Evolutionary conservation across 169 alveolate species (phyloP).

Genomic region (Plasmodium relictum): DNA sequence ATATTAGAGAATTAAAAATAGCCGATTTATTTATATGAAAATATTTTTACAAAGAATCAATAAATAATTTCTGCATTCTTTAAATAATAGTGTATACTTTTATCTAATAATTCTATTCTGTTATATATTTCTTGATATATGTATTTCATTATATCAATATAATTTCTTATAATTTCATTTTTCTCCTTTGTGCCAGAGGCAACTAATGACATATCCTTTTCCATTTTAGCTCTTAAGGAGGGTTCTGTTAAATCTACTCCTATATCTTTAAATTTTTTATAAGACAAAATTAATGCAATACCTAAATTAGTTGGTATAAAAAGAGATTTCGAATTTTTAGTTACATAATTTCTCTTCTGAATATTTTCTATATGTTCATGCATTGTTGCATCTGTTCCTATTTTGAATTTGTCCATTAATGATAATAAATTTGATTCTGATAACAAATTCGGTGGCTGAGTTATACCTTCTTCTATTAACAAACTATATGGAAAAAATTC

Average conservation of each 20-base stretch:
- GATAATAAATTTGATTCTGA: conserved; percentile 97
- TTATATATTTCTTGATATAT: conserved; percentile 75
- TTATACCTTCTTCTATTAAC: conserved; percentile 68
- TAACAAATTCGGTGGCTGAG: conserved; percentile 95
- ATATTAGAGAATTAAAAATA: neutral
- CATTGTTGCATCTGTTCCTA: conserved; percentile 99
- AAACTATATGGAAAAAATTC: conserved; percentile 47
- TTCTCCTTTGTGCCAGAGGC: conserved; percentile 90
- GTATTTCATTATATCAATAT: conserved; percentile 72
- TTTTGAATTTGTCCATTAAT: conserved; percentile 96
- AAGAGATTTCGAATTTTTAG: conserved; percentile 35
- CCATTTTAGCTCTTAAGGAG: conserved; percentile 94
- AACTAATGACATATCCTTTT: conserved; percentile 91
- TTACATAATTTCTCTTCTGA: conserved; percentile 97
- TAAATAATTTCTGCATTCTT: neutral
- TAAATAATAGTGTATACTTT: conserved; percentile 25
- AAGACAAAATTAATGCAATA: conserved; percentile 79
- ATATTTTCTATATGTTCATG: conserved; percentile 98
- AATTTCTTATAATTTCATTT: conserved; percentile 62
- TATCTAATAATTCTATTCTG: conserved; percentile 58
- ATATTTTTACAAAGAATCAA: neutral
- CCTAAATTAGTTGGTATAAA: conserved; percentile 74
- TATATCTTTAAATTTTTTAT: conserved; percentile 80
- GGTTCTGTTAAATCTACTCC: conserved; percentile 89
- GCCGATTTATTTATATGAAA: neutral